Conservation (phyloP, 2,329 filamentous ascomycete species). For the Fusarium sp. region DNA sequence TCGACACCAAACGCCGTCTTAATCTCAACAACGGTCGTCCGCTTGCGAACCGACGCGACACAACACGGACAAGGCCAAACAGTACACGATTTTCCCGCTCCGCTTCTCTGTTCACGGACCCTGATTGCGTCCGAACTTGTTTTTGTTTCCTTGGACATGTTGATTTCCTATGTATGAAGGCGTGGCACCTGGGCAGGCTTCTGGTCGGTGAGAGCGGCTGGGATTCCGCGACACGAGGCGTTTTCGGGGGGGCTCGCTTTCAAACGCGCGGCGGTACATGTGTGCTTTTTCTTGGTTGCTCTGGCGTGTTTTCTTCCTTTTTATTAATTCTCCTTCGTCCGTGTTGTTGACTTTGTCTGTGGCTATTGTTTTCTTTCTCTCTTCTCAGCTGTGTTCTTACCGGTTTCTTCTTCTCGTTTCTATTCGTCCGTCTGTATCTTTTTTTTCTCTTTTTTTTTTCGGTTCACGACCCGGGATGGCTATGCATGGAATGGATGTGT, state of each 20-base stretch:
- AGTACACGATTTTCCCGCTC: slow-evolving; percentile 19
- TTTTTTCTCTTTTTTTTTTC: background rate
- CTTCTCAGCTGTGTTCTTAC: slow-evolving; percentile 19
- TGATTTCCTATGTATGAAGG: slow-evolving; percentile 35
- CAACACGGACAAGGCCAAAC: background rate
- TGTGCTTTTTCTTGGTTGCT: slow-evolving; percentile 9
- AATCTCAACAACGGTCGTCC: slow-evolving; percentile 21
- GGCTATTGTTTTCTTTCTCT: background rate
- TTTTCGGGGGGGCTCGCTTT: slow-evolving; percentile 30
- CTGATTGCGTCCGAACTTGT: slow-evolving; percentile 4
- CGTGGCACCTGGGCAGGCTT: slow-evolving; percentile 46
- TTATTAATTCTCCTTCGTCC: slow-evolving; percentile 4
- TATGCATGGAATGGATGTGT: slow-evolving; percentile 5
- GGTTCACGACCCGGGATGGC: slow-evolving; percentile 19
- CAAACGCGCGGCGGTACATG: slow-evolving; percentile 8
- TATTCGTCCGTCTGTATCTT: slow-evolving; percentile 5
- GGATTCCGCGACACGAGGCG: slow-evolving; percentile 44
- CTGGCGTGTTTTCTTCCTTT: slow-evolving; percentile 4
- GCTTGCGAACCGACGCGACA: background rate
- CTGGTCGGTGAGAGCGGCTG: slow-evolving; percentile 55
- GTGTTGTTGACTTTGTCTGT: background rate
- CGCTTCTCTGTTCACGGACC: slow-evolving; percentile 22
- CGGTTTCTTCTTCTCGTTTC: background rate
- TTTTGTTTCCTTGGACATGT: slow-evolving; percentile 18
- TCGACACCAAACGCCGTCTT: slow-evolving; percentile 34